Evolutionary conservation across 2,329 filamentous ascomycete genomes (phyloP), one percentile per base, ranked within the genome.

Genomic region (Acephala macrosclerotiorum): DNA sequence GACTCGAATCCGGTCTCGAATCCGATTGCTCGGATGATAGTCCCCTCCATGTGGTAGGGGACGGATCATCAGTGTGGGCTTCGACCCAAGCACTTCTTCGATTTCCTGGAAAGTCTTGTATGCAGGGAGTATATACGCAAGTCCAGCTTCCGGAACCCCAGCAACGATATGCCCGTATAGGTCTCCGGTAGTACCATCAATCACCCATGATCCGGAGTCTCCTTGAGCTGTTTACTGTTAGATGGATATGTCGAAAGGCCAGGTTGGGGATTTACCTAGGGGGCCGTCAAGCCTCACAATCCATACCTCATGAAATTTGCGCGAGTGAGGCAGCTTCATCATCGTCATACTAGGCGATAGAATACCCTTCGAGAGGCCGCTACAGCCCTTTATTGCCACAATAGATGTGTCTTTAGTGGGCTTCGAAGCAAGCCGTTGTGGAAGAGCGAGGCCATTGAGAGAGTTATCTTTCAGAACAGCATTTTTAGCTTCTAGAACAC

Each of bases 91-190:
- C 38, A 42, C 38, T 12, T 42, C 38, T 29, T 63, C 38, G 40
- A 66, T 63, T 1, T 67, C 61, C 20, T 33, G 18, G 16, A 63
- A 20, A 11, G 55, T 51, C n/a, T 58, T 55, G 16, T 35, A n/a
- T 1, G 66, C 66, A 26, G 66, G 62, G 7, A 65, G 22, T 4
- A 65, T 45, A 55, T 53, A 67, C 8, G 55, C 62, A 2, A 40
- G 6, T 2, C 35, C 26, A 7, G 5, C 16, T 18, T 45, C 62
- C 2, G 59, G 42, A 25, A 47, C 8, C 16, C 62, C 66, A 14
- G 69, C 69, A 36, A 71, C 68, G 29, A 73, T 58, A 60, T 71
- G 67, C 0, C 71, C 70, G 61, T 68, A 42, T n/a, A 42, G 14
- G 38, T 42, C 38, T 14, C 38, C 38, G 5, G 38, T 42, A 12